These are phyloP conservation scores for Podaxis mareebaensis DNA, from an alignment of 768 basidiomycete species.

Conservation along the genomic window DNA sequence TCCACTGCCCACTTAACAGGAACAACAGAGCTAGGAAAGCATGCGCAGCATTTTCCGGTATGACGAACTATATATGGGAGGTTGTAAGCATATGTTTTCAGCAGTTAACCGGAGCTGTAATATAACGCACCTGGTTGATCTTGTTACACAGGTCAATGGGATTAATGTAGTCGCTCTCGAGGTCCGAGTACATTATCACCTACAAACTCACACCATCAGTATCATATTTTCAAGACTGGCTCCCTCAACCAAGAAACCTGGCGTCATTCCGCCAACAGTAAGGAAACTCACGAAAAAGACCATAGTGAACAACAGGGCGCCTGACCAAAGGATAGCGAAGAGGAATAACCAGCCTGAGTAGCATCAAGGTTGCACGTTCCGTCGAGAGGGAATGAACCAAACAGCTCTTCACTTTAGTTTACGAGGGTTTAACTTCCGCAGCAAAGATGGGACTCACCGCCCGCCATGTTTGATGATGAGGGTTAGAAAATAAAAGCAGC, in stretches of 20 bases:
- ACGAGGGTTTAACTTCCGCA: background rate
- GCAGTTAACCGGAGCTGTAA: background rate
- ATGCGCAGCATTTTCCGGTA: slow-evolving; percentile 95
- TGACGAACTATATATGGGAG: slow-evolving; percentile 70
- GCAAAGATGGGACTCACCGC: background rate
- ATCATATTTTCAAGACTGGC: background rate
- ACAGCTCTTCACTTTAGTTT: background rate
- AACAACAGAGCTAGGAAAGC: slow-evolving; percentile 86
- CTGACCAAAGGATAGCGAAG: slow-evolving; percentile 91
- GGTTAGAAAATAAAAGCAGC: background rate
- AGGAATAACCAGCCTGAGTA: slow-evolving; percentile 90
- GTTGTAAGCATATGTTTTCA: background rate
- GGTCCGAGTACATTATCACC: slow-evolving; percentile 99
- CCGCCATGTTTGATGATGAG: slow-evolving; percentile 10
- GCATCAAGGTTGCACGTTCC: background rate
- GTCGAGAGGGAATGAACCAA: background rate
- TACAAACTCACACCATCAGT: slow-evolving; percentile 28
- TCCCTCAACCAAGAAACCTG: background rate
- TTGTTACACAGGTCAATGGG: slow-evolving; percentile 99
- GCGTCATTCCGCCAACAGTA: background rate
- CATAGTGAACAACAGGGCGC: slow-evolving; percentile 93
- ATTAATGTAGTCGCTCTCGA: slow-evolving; percentile 99
- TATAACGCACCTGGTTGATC: slow-evolving; percentile 79
- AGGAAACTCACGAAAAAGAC: slow-evolving; percentile 89
- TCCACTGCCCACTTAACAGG: slow-evolving; percentile 91